Base-by-base conservation (phyloP, 495 filamentous ascomycete genomes). In the Lindgomyces ingoldianus region DNA sequence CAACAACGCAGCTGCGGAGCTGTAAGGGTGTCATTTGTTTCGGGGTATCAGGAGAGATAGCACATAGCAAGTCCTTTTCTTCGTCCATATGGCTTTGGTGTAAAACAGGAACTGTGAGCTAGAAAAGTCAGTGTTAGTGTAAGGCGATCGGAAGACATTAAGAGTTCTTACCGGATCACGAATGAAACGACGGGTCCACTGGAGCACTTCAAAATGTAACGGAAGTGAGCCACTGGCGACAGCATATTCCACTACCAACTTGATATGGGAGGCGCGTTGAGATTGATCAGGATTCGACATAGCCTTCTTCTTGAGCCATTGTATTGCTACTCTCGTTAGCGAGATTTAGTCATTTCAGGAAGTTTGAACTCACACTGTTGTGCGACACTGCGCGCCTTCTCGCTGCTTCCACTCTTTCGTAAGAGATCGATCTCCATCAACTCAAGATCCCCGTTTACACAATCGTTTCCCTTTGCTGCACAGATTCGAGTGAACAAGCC, bases 161-260 rank as follows among this genome's bases (percentile, higher is more conserved):
- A 14, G 14, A 39, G 33, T 14, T 6, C 33, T 39, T 39, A 39
- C 33, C 33, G 72, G 65, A 44, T 76, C 74, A 18, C 69, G 72
- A 24, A 69, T 57, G 42, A 70, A 76, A 4, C 74, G 74, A 4
- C 68, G 69, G n/a, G 67, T 51, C 74, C 74, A 76, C 25, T 62
- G 21, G 14, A 70, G 18, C 29, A 63, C 69, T 26, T 74, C 64
- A 16, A 51, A 46, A 29, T 72, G 73, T 14, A 73, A 26, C 8
- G 71, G 58, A 9, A 74, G 52, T 29, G 62, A 68, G 3, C 72
- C 69, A 47, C 70, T 74, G 25, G 73, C 73, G 39, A 74, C 69
- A n/a, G 72, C 68, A 46, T 72, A 73, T 22, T 57, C 42, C 8
- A 70, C 27, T 1, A 67, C 65, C 10, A 70, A 68, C 41, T 61